Percentiles rank a stretch among this genome's conserved stretches.
phyloP scores from a whole-genome alignment of 768 basidiomycete species.

The Pleurotus sapidus region DNA sequence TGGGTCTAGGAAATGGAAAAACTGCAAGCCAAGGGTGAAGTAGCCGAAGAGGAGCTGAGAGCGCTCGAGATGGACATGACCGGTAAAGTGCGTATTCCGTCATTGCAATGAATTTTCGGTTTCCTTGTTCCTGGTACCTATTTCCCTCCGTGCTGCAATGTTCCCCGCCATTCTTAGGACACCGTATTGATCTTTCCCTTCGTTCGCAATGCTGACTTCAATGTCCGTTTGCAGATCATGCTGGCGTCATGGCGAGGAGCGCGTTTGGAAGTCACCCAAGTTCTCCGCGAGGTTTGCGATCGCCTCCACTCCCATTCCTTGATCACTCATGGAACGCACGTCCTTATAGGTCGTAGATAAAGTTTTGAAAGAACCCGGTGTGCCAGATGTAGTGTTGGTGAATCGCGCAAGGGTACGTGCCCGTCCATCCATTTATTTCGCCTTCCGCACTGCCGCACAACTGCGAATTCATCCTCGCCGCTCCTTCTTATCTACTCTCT shows the following conservation, averaged over 20 bases:
- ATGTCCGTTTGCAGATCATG: constrained; percentile 58
- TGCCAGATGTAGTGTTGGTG: constrained; percentile 65
- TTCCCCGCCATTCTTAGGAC: not conserved
- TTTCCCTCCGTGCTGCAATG: not conserved
- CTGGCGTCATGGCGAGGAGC: constrained; percentile 98
- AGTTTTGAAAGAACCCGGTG: constrained; percentile 78
- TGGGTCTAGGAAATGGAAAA: constrained; percentile 79
- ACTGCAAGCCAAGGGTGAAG: constrained; percentile 84
- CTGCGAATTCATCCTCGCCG: too few relatives aligned
- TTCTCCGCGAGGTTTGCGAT: constrained; percentile 61
- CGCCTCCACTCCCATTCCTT: constrained; percentile 2
- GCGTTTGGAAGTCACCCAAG: constrained; percentile 90
- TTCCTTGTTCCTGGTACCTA: not conserved
- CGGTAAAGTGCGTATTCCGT: constrained; percentile 60
- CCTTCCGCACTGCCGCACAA: too few relatives aligned
- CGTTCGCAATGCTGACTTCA: not conserved
- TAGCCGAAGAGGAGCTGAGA: constrained; percentile 80
- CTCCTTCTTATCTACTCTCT: too few relatives aligned
- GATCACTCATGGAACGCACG: not conserved
- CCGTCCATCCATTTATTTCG: too few relatives aligned
- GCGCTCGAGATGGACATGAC: constrained; percentile 92
- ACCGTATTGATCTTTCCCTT: not conserved
- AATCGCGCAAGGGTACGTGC: constrained; percentile 79
- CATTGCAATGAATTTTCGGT: not conserved
- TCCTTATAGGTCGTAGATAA: constrained; percentile 61